Conservation (phyloP, 108 stramenopile species). For the Pseudonitzschia pungens region DNA sequence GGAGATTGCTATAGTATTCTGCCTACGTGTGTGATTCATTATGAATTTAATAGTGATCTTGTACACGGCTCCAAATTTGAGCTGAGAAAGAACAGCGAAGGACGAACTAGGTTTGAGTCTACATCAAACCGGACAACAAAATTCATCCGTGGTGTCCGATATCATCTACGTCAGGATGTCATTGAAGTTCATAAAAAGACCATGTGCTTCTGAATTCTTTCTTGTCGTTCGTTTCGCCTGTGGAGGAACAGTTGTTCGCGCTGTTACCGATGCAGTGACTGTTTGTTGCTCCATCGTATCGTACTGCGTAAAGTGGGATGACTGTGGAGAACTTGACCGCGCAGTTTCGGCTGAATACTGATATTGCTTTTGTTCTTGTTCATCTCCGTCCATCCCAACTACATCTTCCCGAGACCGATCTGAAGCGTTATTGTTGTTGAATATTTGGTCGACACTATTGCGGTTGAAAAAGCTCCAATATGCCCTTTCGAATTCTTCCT, state of each 20-base stretch:
- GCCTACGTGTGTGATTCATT: no score
- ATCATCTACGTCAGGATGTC: constrained; percentile 6
- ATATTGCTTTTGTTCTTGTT: background rate
- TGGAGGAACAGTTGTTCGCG: background rate
- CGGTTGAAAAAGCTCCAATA: background rate
- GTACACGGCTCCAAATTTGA: no score
- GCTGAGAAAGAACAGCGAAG: no score
- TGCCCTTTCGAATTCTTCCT: background rate
- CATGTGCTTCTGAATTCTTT: constrained; percentile 30
- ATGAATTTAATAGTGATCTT: no score
- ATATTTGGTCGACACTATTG: background rate
- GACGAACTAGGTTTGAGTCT: no score
- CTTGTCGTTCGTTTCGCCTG: background rate
- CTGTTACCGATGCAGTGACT: background rate
- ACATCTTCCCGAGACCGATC: background rate
- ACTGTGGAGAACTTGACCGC: background rate
- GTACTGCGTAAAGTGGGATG: background rate
- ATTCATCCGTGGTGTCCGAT: background rate
- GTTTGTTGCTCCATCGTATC: background rate
- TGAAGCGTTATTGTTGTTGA: background rate
- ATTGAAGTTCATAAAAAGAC: constrained; percentile 49
- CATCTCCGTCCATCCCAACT: background rate
- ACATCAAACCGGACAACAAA: background rate
- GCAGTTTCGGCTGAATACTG: background rate
- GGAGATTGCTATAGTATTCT: no score